A percentile compares a stretch with the other conserved stretches of the same genome.
Evolutionary conservation across 257 asterid species (phyloP).

Genomic region (Solanum piurae): DNA sequence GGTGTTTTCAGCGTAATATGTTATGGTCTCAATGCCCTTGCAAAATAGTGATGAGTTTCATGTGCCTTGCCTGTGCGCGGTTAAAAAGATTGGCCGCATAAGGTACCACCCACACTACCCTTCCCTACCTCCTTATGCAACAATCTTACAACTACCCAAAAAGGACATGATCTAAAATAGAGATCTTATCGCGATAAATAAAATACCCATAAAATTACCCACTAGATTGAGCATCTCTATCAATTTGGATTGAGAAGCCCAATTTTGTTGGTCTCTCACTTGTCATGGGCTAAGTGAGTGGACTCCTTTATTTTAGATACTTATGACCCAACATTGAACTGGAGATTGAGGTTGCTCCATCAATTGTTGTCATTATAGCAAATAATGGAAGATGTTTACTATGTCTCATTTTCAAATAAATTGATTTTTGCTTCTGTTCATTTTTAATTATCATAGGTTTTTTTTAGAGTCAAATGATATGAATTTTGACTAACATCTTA

Average conservation of each 20-base stretch:
- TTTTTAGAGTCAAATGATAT: too few species aligned
- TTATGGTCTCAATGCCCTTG: neutral
- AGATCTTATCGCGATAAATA: neutral
- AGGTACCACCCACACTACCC: neutral
- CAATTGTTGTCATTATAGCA: neutral
- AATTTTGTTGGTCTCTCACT: neutral
- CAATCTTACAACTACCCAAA: neutral
- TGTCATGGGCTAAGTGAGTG: neutral
- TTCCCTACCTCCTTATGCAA: neutral
- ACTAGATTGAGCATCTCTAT: neutral
- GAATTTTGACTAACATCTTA: too few species aligned
- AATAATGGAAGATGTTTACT: neutral
- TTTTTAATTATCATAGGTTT: too few species aligned
- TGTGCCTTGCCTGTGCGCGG: accelerated
- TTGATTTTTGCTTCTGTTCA: too few species aligned
- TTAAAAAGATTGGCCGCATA: neutral
- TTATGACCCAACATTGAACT: neutral
- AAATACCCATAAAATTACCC: neutral
- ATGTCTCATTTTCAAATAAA: too few species aligned
- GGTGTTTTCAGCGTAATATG: neutral
- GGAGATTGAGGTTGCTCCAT: neutral
- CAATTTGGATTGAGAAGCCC: neutral
- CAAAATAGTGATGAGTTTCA: neutral
- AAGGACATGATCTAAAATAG: neutral
- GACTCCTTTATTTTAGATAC: neutral